Evolutionary conservation across 176 grass and related monocot species (phyloP), one percentile per base, ranked within the genome.

Genomic region (Neostapfia colusana): DNA sequence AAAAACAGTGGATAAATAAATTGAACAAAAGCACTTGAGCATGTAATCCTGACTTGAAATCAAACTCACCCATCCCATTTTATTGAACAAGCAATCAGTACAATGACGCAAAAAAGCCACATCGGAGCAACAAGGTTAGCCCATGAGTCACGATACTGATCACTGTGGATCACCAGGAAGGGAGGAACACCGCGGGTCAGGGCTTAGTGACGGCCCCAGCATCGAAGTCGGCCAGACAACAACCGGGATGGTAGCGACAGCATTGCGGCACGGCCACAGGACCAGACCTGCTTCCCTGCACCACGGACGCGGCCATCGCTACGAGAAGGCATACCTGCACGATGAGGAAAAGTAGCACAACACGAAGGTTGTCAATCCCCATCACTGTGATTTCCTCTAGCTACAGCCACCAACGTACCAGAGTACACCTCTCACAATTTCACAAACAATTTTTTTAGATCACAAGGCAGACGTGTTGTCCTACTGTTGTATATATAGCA

Each of bases 211-310:
- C 69, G 67, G 0, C 69, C 15, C 4, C 48, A 14, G 38, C 14
- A 21, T 4, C 60, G 26, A 64, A 17, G 40, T 1, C 56, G 5
- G 2, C 63, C 34, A 76, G 11, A 65, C 78, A 86, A 27, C 78
- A 81, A 0, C 81, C 84, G 15, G 72, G 65, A 56, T 57, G 78
- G 56, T 63, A 17, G 56, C 44, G 7, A 65, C 84, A 86, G 65
- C 78, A 86, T 8, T 3, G 6, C 0, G 72, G 78, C 50, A 28
- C 0, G 0, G 10, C 3, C 37, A 56, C 0, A 8, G 65, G 37
- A n/a, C 45, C 10, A 8, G 43, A 8, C 15, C 60, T 3, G 27
- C 78, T 76, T 7, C 16, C 65, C 44, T 86, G 45, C 78, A 57
- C 84, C 15, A 27, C n/a, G 15, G 45, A 28, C 45, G 84, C 35